These are phyloP conservation scores for Coccinonectria pachysandricola DNA, from an alignment of 2,329 filamentous ascomycete genomes.

Conservation along the genomic window DNA sequence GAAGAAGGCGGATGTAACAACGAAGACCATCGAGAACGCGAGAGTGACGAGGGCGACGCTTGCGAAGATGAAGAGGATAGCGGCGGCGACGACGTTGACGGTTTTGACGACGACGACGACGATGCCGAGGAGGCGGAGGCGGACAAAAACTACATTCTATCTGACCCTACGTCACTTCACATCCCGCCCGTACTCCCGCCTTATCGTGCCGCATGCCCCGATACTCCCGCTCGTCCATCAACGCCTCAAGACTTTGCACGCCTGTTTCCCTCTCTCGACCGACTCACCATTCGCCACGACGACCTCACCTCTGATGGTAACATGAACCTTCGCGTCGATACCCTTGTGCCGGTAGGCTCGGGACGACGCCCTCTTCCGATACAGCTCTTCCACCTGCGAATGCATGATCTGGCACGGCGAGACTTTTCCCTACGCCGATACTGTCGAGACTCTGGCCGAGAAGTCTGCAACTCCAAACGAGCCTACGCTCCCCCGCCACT, in stretches of 20 bases:
- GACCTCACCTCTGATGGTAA: slow-evolving; percentile 85
- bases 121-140: slow-evolving; percentile 16
- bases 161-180: slow-evolving; percentile 18
- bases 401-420: slow-evolving; percentile 79
- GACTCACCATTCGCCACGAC: slow-evolving; percentile 78
- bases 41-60: too few relatives aligned
- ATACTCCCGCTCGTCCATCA: slow-evolving; percentile 60
- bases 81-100: slow-evolving; percentile 21
- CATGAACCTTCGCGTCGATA: slow-evolving; percentile 91
- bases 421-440: slow-evolving; percentile 89
- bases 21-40: too few relatives aligned
- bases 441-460: slow-evolving; percentile 82
- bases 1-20: slow-evolving; percentile 12
- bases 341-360: slow-evolving; percentile 48
- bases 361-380: slow-evolving; percentile 56
- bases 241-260: slow-evolving; percentile 73
- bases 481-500: slow-evolving; percentile 37
- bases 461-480: slow-evolving; percentile 77
- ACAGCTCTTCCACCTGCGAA: slow-evolving; percentile 83
- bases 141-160: slow-evolving; percentile 17
- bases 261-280: slow-evolving; percentile 76
- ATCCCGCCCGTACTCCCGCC: slow-evolving; percentile 44
- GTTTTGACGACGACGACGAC: slow-evolving; percentile 20
- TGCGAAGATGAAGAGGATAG: slow-evolving; percentile 11
- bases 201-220: slow-evolving; percentile 48